Evolutionary conservation across 2,329 filamentous ascomycete genomes (phyloP), one percentile per base, ranked within the genome.

Genomic region (Penicillium sp.): DNA sequence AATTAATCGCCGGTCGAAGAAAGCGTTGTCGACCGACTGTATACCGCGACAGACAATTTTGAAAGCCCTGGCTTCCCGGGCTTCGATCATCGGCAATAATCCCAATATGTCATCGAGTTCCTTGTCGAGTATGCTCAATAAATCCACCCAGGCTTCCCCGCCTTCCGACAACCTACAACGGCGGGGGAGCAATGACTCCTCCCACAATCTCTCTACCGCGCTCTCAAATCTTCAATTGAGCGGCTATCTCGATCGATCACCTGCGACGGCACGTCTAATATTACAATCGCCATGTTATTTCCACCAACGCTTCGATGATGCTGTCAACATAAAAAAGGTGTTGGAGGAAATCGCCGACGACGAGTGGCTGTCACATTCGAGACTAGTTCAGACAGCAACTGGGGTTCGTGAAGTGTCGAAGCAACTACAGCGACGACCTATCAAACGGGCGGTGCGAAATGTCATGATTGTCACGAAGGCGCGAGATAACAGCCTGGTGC

Each of bases 381-480:
- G 92, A 51, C 84, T 99, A 40, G 90, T 97, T 68, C 93, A 97
- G 78, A 99, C 94, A 0, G 94, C 94, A 48, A 96, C 91, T 0
- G 90, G 91, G 44, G 94, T 99, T 19, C 87, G 94, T 50, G 94
- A 99, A 75, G 92, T 99, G 12, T 95, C 91, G 16, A 93, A 95
- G 75, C 94, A 97, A 76, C 82, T 99, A 56, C 93, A 96, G 77
- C 86, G 93, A 53, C 85, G 91, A 38, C 93, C 94, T 22, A 91
- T 97, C 74, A 94, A 90, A 76, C 88, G 92, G 63, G 92, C 92
- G 11, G 92, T 99, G 44, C 86, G 85, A 69, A 97, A 91, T 72
- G 85, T 99, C 68, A 97, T 99, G 94, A 96, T 99, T 68, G 90
- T 99, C 61, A 99, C 94, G 59, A 99, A 97, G 76, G 94, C 94